Conservation (phyloP, 805 yeast genomes). For the Komagataella pseudopastoris region DNA sequence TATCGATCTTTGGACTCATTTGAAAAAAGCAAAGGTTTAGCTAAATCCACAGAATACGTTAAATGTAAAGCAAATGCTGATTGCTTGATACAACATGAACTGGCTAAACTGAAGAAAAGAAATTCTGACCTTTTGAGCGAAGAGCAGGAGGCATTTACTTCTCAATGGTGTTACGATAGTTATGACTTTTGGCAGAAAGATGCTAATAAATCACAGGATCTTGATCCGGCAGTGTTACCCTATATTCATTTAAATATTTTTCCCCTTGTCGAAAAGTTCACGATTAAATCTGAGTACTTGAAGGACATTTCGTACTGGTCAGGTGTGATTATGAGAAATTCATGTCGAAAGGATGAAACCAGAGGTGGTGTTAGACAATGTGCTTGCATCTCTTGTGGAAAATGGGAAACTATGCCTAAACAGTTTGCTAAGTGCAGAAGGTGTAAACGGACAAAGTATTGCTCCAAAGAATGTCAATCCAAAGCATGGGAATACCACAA, state of each 20-base stretch:
- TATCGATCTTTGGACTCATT: not conserved
- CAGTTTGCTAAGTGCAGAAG: slow-evolving; percentile 92
- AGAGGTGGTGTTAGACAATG: slow-evolving; percentile 90
- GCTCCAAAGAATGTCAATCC: slow-evolving; percentile 85
- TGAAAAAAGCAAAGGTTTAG: not conserved
- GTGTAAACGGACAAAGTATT: slow-evolving; percentile 89
- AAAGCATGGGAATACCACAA: slow-evolving; percentile 88
- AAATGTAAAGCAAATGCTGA: not conserved
- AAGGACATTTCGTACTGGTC: slow-evolving; percentile 92
- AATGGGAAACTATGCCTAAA: slow-evolving; percentile 83
- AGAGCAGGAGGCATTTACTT: not conserved
- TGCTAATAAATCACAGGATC: slow-evolving; percentile 10
- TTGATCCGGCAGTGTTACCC: slow-evolving; percentile 27
- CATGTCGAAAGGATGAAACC: slow-evolving; percentile 80
- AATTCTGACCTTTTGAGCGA: not conserved
- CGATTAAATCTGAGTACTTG: slow-evolving; percentile 48
- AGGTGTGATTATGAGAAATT: slow-evolving; percentile 93
- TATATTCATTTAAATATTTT: slow-evolving; percentile 53
- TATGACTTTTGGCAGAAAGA: slow-evolving; percentile 4
- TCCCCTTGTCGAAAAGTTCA: slow-evolving; percentile 86
- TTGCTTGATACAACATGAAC: not conserved
- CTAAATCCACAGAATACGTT: not conserved
- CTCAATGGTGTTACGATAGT: not conserved
- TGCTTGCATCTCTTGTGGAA: slow-evolving; percentile 85
- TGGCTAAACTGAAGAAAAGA: not conserved